Conservation (phyloP, 208 protist species). For the Phytomonas serpens region DNA sequence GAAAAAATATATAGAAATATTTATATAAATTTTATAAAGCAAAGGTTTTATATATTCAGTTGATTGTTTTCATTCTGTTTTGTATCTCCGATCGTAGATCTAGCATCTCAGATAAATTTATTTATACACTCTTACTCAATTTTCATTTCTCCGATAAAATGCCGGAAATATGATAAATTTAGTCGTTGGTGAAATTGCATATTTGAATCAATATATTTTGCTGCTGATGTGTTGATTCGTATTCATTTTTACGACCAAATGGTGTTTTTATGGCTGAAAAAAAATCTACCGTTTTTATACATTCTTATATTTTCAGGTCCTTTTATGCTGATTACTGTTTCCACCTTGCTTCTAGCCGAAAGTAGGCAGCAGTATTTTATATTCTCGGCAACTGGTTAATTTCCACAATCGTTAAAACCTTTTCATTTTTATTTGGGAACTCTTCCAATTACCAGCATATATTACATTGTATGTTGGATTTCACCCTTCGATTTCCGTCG, state of each 20-base stretch:
- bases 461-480: background rate
- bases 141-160: conserved; percentile 1
- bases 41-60: background rate
- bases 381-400: background rate
- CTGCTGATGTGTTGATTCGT: background rate
- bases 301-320: background rate
- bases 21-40: background rate
- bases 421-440: background rate
- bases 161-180: background rate
- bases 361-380: conserved; percentile 2
- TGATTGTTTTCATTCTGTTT: background rate
- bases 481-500: background rate
- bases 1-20: conserved; percentile 9
- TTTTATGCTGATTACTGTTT: background rate
- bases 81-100: background rate
- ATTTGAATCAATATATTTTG: conserved; percentile 9
- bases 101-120: background rate
- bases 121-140: conserved; percentile 8
- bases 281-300: conserved; percentile 7
- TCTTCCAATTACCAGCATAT: background rate
- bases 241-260: background rate
- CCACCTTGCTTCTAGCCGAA: background rate
- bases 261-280: background rate
- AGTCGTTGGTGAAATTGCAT: background rate
- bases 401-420: background rate